Conservation (phyloP, 352 stramenopile species). For the Saprolegnia parasitica region DNA sequence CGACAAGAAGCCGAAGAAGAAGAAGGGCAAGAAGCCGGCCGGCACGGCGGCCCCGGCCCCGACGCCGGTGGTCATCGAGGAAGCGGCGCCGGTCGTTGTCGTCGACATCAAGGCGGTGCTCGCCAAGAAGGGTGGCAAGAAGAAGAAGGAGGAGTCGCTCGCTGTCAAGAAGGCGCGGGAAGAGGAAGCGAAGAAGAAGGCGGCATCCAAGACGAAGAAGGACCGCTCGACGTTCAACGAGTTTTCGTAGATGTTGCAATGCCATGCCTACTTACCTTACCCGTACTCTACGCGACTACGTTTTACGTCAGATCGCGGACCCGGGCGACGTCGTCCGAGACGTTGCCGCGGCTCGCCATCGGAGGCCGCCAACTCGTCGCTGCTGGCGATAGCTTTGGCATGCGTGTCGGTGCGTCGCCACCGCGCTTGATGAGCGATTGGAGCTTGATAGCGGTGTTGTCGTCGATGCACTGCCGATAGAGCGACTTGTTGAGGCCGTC, state of each 20-base stretch:
- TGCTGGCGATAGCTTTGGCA: neutral
- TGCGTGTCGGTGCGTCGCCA: neutral
- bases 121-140: constrained; percentile 26
- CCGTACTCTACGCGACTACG: neutral
- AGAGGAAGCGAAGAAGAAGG: constrained; percentile 31
- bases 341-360: constrained; percentile 7
- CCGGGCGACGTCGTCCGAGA: neutral
- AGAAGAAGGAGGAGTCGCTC: constrained; percentile 30
- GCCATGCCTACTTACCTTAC: neutral
- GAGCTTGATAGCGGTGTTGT: constrained; percentile 26
- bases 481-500: constrained; percentile 19
- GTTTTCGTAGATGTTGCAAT: constrained; percentile 21
- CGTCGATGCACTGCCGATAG: constrained; percentile 21
- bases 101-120: constrained; percentile 28
- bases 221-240: constrained; percentile 30
- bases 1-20: constrained; percentile 29
- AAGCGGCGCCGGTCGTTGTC: constrained; percentile 19
- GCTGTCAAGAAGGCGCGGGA: constrained; percentile 29
- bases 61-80: neutral
- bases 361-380: neutral
- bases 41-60: neutral
- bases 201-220: constrained; percentile 22
- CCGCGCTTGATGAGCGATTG: constrained; percentile 13
- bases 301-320: constrained; percentile 20
- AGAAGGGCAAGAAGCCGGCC: constrained; percentile 22